phyloP scores from a whole-genome alignment of 148 eudicot species.

The Vaccinium macrocarpon region DNA sequence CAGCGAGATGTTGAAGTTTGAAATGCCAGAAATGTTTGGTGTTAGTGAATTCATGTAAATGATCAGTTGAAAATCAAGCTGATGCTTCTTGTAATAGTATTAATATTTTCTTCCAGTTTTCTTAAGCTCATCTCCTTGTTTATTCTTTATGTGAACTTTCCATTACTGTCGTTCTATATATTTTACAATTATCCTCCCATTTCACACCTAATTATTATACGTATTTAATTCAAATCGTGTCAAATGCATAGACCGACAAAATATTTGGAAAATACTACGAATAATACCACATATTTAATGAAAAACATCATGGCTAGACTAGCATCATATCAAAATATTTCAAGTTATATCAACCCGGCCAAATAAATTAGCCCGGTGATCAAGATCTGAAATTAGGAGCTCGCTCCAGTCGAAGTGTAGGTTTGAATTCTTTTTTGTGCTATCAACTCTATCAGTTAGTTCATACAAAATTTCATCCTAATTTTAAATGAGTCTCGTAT shows the following conservation, averaged over 20 bases:
- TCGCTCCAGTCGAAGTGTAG: no score
- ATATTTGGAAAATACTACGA: background rate
- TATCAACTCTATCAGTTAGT: no score
- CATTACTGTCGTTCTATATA: background rate
- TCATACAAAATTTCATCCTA: background rate
- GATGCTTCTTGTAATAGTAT: slow-evolving; percentile 9
- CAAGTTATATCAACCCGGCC: background rate
- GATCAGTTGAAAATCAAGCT: background rate
- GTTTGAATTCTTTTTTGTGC: no score
- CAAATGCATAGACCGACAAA: slow-evolving; percentile 11
- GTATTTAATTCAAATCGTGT: background rate
- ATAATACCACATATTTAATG: background rate
- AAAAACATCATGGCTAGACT: background rate
- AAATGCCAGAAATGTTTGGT: slow-evolving; percentile 57
- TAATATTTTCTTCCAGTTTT: background rate
- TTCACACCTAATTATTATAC: background rate
- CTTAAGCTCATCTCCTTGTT: background rate
- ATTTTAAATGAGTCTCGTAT: background rate
- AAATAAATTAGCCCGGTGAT: background rate
- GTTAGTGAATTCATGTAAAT: slow-evolving; percentile 50
- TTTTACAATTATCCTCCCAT: background rate
- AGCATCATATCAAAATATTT: background rate
- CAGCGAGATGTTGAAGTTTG: slow-evolving; percentile 61
- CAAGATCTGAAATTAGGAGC: background rate
- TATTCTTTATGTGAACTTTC: background rate